Base-by-base conservation (phyloP, 257 asterid species). In the Primulina huaijiensis region DNA sequence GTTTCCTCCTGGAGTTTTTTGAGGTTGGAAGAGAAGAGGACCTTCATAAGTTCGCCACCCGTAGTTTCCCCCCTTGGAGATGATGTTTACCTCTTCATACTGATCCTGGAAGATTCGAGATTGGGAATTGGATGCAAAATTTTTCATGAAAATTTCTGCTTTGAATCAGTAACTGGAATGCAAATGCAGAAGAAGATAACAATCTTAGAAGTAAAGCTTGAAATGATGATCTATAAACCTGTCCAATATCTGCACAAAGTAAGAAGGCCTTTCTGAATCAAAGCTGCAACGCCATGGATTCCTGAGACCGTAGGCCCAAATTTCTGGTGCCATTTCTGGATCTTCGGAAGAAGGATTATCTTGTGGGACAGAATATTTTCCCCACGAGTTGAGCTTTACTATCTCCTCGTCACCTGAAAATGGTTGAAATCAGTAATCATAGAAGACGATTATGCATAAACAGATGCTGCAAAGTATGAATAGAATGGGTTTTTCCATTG, bases 231-330 rank as follows among this genome's bases (percentile, higher is more conserved):
- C 20, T 66, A 17, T 73, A 27, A 68, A 92, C 98, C 98, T 89
- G 83, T 23, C 98, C 98, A 75, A 76, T 61, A 70, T 90, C 98
- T 7, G 88, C 94, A 55, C 98, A 92, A 92, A 90, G 77, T 88
- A 88, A n/a, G 92, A 82, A 79, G 96, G 97, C 85, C 95, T 88
- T 72, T 90, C 91, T 33, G 97, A 76, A 75, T 92, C 98, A 25
- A 92, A 92, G 82, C 97, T 89, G 59, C 98, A 92, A 21, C 96
- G 91, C 98, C 96, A 92, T 4, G 98, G 98, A 58, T 83, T 82
- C 79, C 96, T 86, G 8, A 92, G 56, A 30, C 98, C 98, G 16
- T 82, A 72, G 8, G 97, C 98, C 95, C 96, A 92, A 63, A 92
- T 82, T 79, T 88, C 97, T 0, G 79, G 88, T 64, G 71, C 81